Evolutionary conservation across 257 asterid genomes (phyloP), one percentile per base, ranked within the genome.

Genomic region (Penstemon barbatus): DNA sequence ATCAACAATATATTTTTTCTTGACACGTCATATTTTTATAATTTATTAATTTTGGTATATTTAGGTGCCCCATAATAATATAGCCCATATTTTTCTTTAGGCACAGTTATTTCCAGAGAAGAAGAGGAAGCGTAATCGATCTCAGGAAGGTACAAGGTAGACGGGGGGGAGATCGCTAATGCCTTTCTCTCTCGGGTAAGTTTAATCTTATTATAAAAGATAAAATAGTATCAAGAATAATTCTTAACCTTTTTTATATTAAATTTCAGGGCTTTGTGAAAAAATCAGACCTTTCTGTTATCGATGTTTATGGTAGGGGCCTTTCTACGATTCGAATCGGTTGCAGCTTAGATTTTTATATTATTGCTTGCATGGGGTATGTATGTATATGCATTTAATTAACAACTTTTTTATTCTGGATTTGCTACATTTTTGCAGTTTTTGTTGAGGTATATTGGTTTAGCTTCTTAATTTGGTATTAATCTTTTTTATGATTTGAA

Each of bases 341-440:
- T 88, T 61, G 74, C 82, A 68, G 83, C 81, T 77, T 70, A 78
- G 90, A 54, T 78, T 59, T 68, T 85, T 46, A 71, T 39, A 52
- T 73, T 33, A 63, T 78, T 52, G 92, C 82, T 66, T 84, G 86
- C 77, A 82, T 87, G 89, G 90, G 92, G 90, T 84, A 74, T 54
- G 90, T 84, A 74, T 54, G 71, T 52, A 71, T 72, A 75, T 46
- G 66, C 57, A 19, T 45, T 74, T 74, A 33, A 13, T 41, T 50
- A 4, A 57, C 10, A 19, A 4, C 9, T 48, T 78, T 53, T 13
- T 6, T 36, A 8, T 64, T 46, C 39, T 56, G 15, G 58, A 37
- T n/a, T 58, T 58, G 45, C 25, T 36, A 52, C 8, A 0, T 51
- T 25, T 66, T 18, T 52, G 56, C 18, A 5, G 43, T 4, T 56